These are phyloP conservation scores for Aquilaria malaccensis DNA, from an alignment of 345 rosid species.

Conservation along the genomic window DNA sequence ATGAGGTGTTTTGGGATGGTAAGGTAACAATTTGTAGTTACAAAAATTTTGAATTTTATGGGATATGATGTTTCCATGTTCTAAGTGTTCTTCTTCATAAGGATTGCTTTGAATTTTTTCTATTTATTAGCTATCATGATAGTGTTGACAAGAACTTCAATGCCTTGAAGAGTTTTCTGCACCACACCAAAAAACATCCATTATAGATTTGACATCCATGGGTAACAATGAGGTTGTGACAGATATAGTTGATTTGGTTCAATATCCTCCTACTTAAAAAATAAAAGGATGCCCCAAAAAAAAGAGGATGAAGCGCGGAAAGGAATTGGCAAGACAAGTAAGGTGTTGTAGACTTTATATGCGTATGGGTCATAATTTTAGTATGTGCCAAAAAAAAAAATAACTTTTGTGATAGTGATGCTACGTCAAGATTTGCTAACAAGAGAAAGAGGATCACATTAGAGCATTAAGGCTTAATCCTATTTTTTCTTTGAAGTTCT, in stretches of 20 bases:
- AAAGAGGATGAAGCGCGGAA: background rate
- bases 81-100: background rate
- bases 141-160: background rate
- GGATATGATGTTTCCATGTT: too few relatives aligned
- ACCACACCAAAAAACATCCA: too few relatives aligned
- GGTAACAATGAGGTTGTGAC: background rate
- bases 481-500: too few relatives aligned
- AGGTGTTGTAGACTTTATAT: background rate
- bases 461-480: background rate
- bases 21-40: too few relatives aligned
- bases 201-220: too few relatives aligned
- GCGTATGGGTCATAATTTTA: background rate
- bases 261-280: background rate
- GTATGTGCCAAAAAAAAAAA: background rate
- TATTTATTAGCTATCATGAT: background rate
- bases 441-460: background rate
- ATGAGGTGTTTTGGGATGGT: too few relatives aligned
- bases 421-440: background rate
- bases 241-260: background rate
- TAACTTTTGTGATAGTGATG: background rate
- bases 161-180: background rate
- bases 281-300: background rate
- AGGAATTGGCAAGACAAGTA: background rate
- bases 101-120: background rate
- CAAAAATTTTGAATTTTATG: background rate